A percentile compares a stretch with the other conserved stretches of the same genome.
These are phyloP conservation scores for Simplicillium aogashimaense DNA, from an alignment of 2,329 filamentous ascomycete species.

Conservation along the genomic window DNA sequence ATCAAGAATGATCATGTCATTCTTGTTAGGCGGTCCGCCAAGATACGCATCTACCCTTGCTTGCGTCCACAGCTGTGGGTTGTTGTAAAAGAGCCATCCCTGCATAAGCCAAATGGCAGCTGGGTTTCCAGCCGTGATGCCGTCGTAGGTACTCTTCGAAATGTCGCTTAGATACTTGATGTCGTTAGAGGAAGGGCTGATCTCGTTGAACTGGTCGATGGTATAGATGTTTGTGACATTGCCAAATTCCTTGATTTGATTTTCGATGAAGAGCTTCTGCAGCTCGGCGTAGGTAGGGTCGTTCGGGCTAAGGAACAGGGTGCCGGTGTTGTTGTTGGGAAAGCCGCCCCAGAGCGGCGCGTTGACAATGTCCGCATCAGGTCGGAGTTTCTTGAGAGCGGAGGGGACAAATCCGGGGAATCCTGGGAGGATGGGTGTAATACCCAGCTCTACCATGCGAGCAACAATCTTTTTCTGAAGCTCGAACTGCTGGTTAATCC, in stretches of 20 bases:
- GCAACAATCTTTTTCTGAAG: constrained; percentile 36
- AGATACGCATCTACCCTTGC: constrained; percentile 37
- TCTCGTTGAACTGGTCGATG: constrained; percentile 43
- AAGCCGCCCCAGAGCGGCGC: constrained; percentile 33
- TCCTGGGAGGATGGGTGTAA: constrained; percentile 38
- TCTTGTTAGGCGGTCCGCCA: constrained; percentile 28
- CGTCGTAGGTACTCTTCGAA: constrained; percentile 28
- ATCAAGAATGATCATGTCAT: constrained; percentile 40
- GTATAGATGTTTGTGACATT: constrained; percentile 38
- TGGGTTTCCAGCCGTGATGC: constrained; percentile 35
- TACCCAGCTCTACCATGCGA: constrained; percentile 40
- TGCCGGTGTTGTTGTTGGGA: constrained; percentile 28
- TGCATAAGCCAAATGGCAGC: constrained; percentile 42
- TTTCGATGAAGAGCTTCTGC: constrained; percentile 33
- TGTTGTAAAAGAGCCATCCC: constrained; percentile 38
- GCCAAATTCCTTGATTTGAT: constrained; percentile 33
- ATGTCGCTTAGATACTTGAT: constrained; percentile 2
- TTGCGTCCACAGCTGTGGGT: constrained; percentile 30
- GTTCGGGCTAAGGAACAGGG: constrained; percentile 34
- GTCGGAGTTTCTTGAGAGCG: constrained; percentile 25
- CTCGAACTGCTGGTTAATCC: constrained; percentile 35
- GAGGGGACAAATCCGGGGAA: constrained; percentile 40
- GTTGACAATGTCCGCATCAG: constrained; percentile 30
- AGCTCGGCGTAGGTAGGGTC: constrained; percentile 30
- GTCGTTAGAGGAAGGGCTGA: constrained; percentile 12